These are phyloP conservation scores for Huntiella moniliformis DNA, from an alignment of 2,329 filamentous ascomycete species.

Conservation along the genomic window DNA sequence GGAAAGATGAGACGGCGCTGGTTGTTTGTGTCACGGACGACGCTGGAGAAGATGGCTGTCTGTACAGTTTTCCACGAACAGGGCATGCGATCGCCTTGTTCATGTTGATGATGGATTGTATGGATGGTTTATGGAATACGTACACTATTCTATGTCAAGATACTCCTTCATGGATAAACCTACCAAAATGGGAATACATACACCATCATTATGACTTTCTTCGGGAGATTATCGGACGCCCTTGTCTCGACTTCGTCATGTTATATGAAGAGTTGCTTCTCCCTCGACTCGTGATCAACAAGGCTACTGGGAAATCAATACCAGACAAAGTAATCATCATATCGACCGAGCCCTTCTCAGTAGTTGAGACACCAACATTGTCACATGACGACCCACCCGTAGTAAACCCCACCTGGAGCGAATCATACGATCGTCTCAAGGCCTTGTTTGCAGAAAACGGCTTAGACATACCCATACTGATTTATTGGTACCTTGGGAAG, in stretches of 20 bases:
- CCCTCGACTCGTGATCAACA: conserved; percentile 24
- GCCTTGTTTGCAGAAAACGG: conserved; percentile 26
- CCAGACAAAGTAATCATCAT: conserved; percentile 44
- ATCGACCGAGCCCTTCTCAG: conserved; percentile 41
- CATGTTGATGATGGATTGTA: too few species aligned
- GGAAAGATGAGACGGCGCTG: too few species aligned
- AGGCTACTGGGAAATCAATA: conserved; percentile 37
- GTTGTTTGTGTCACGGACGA: too few species aligned
- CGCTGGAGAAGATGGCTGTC: too few species aligned
- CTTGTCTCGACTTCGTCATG: too few species aligned
- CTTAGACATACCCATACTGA: conserved; percentile 38
- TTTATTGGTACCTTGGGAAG: conserved; percentile 40
- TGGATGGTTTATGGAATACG: too few species aligned
- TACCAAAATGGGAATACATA: too few species aligned
- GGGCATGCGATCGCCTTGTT: too few species aligned
- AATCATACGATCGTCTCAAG: conserved; percentile 20
- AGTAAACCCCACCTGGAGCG: conserved; percentile 10
- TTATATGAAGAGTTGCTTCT: conserved; percentile 19
- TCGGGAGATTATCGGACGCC: fast-evolving
- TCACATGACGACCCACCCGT: background rate
- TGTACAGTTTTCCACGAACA: too few species aligned
- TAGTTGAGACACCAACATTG: background rate
- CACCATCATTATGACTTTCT: too few species aligned
- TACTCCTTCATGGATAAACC: too few species aligned
- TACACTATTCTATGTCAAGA: too few species aligned